Percentiles rank a stretch among this genome's conserved stretches.
Evolutionary conservation across 176 grass and related monocot genomes (phyloP).

Genomic region (Aegilops sharonensis): DNA sequence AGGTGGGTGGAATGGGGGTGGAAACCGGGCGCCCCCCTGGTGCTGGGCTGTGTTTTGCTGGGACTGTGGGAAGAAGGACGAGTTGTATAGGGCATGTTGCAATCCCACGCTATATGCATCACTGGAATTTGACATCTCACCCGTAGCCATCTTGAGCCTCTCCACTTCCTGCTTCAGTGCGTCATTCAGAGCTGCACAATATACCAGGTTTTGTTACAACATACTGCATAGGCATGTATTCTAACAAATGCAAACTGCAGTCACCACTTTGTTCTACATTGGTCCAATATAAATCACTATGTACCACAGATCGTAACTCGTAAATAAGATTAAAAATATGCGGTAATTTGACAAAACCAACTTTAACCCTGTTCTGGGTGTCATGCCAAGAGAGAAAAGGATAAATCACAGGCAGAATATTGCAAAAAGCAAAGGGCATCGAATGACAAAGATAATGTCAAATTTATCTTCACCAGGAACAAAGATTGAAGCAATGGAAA

Average conservation of each 20-base stretch:
- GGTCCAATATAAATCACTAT: neutral
- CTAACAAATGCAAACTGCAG: conserved; percentile 13
- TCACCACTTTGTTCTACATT: conserved; percentile 11
- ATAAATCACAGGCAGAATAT: conserved; percentile 9
- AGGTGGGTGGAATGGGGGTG: conserved; percentile 55
- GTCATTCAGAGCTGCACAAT: conserved; percentile 87
- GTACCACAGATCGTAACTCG: neutral
- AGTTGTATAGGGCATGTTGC: conserved; percentile 70
- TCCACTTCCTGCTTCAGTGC: conserved; percentile 94
- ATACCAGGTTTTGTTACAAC: conserved; percentile 8
- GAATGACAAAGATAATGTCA: conserved; percentile 1
- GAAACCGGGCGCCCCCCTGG: conserved; percentile 45
- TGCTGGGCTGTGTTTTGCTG: conserved; percentile 60
- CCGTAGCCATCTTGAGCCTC: conserved; percentile 86
- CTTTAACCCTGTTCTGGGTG: neutral
- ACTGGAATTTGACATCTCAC: conserved; percentile 62
- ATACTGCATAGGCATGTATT: neutral
- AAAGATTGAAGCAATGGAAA: neutral
- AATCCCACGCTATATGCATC: conserved; percentile 75
- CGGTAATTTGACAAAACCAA: neutral
- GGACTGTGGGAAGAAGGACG: conserved; percentile 65
- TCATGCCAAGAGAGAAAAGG: neutral
- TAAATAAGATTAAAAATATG: neutral
- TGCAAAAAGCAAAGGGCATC: neutral
- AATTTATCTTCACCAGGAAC: neutral